Evolutionary conservation across 306 rosid genomes (phyloP).

Genomic region (cucumber (Cucumis sativus)): Cucumber_9930_V3 NC_026660.2:8148501-8149000

Average conservation of each 20-base stretch:
- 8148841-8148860: background rate
- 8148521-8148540: background rate
- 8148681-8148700: conserved; percentile 7
- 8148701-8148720: background rate
- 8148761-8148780: background rate
- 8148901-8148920: conserved; percentile 66
- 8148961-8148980: background rate
- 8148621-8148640: conserved; percentile 6
- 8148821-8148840: background rate
- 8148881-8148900: conserved; percentile 57
- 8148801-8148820: background rate
- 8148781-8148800: background rate
- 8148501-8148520: background rate
- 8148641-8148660: conserved; percentile 2
- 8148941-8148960: background rate
- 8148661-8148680: conserved; percentile 4
- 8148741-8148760: background rate
- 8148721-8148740: background rate
- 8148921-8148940: conserved; percentile 10
- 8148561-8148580: conserved; percentile 8
- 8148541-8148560: background rate
- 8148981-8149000: background rate
- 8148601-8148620: conserved; percentile 9
- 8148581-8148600: conserved; percentile 12
- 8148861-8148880: background rate